phyloP scores from a whole-genome alignment of 179 eudicot genomes.

The Silene vulgaris region DNA sequence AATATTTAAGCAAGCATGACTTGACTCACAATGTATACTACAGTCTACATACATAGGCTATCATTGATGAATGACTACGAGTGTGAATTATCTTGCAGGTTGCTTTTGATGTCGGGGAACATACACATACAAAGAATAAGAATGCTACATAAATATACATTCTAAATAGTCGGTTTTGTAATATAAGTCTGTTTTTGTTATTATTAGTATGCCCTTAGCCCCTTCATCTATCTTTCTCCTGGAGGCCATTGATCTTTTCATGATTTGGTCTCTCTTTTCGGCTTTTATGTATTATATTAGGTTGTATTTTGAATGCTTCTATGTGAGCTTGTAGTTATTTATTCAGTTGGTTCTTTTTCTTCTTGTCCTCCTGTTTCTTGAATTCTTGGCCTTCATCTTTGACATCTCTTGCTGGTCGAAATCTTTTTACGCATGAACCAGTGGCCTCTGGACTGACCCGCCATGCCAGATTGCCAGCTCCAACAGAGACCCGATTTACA shows the following conservation, averaged over 20 bases:
- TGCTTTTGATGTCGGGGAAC: conserved; percentile 19
- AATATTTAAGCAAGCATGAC: neutral
- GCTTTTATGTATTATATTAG: conserved; percentile 19
- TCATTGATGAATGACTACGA: neutral
- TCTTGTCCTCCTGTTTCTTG: neutral
- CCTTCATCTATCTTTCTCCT: neutral
- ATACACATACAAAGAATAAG: conserved; percentile 31
- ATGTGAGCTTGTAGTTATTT: neutral
- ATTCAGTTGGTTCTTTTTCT: neutral
- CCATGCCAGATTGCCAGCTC: too few relatives aligned
- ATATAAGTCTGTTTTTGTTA: conserved; percentile 11
- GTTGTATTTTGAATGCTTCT: conserved; percentile 4
- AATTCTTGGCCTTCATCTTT: neutral
- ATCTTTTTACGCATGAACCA: too few relatives aligned
- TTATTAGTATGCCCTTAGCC: neutral
- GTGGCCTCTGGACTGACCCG: too few relatives aligned
- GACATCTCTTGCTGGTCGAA: neutral
- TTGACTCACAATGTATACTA: neutral
- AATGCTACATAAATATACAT: conserved; percentile 20
- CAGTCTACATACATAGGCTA: neutral
- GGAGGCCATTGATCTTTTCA: conserved; percentile 26
- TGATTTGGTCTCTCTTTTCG: conserved; percentile 24
- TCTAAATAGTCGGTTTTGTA: conserved; percentile 15
- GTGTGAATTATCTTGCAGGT: conserved; percentile 26
- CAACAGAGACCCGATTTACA: too few relatives aligned